Evolutionary conservation across 2,329 filamentous ascomycete species (phyloP), one percentile per base, ranked within the genome.

Genomic region (Leptographium wingfieldii): DNA sequence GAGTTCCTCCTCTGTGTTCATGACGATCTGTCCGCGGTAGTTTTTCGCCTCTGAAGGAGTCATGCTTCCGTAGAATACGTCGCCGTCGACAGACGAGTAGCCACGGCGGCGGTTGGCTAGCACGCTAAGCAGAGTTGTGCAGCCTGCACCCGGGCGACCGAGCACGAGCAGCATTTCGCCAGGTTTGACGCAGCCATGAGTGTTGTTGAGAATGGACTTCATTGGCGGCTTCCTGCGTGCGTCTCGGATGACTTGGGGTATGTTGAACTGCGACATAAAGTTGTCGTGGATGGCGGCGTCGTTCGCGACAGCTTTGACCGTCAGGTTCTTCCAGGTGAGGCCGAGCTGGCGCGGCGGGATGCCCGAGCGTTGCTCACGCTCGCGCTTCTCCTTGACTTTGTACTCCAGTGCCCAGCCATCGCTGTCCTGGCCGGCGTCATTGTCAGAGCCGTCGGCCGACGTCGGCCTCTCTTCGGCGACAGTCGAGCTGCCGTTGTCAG

Each of bases 31-130:
- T 52, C 68, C 67, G 3, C 67, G 65, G 60, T 68, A 70, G 38
- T 63, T 61, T 64, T 74, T 72, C 72, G 82, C 81, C 3, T 73
- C 72, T 29, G 71, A 65, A 0, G 75, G 69, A 22, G 71, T 67
- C 0, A 72, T 72, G 1, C 74, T 75, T n/a, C 85, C 83, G 67
- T 86, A 87, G 25, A 80, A 79, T 5, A 87, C 83, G 0, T 86
- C 77, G 4, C 88, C 87, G 1, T 78, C 73, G 2, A 91, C 82
- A 0, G 73, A 77, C 3, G 82, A 81, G 63, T 84, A 91, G 1
- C 80, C 78, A 2, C 77, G 77, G 5, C 85, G 83, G 77, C 85
- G 81, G 67, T 91, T 91, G 43, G 84, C 83, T 60, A 91, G 83
- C 0, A 82, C 77, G 67, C 81, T 82, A 9, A 83, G 68, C 3